A percentile compares a stretch with the other conserved stretches of the same genome.
Evolutionary conservation across 208 protist genomes (phyloP).

Genomic region (Phytomonas sp.): DNA sequence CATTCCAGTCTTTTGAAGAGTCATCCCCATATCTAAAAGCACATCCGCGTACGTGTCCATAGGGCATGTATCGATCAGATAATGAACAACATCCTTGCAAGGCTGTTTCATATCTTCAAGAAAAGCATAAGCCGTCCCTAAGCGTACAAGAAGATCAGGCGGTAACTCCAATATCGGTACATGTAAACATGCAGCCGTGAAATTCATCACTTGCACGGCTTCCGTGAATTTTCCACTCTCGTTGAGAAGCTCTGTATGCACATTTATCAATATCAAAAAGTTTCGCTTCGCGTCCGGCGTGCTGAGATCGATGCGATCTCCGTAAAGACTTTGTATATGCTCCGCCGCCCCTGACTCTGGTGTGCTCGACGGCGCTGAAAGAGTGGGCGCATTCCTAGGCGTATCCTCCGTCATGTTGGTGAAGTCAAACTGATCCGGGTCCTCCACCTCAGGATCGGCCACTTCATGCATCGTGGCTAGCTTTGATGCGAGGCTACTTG

Average conservation of each 20-base stretch:
- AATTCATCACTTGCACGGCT: constrained; percentile 59
- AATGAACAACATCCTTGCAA: constrained; percentile 71
- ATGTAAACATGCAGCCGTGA: constrained; percentile 52
- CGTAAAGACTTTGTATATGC: constrained; percentile 36
- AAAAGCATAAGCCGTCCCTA: constrained; percentile 75
- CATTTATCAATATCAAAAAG: constrained; percentile 84
- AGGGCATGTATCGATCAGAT: constrained; percentile 65
- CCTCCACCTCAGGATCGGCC: constrained; percentile 5
- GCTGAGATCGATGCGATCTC: constrained; percentile 35
- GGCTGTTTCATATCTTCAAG: constrained; percentile 40
- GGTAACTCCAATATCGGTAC: constrained; percentile 67
- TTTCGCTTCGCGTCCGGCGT: constrained; percentile 41
- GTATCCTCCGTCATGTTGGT: background rate
- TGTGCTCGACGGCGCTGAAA: background rate
- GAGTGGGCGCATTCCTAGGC: background rate
- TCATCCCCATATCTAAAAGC: constrained; percentile 65
- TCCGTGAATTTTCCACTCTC: constrained; percentile 74
- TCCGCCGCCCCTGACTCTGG: background rate
- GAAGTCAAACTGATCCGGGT: constrained; percentile 23
- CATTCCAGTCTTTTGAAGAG: constrained; percentile 66
- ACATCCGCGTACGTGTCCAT: constrained; percentile 83
- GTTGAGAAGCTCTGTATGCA: constrained; percentile 81
- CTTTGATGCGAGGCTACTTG: background rate
- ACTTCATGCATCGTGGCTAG: background rate
- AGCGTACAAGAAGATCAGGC: constrained; percentile 75